These are phyloP conservation scores for Geosmithia morbida DNA, from an alignment of 2,329 filamentous ascomycete genomes.

Conservation along the genomic window DNA sequence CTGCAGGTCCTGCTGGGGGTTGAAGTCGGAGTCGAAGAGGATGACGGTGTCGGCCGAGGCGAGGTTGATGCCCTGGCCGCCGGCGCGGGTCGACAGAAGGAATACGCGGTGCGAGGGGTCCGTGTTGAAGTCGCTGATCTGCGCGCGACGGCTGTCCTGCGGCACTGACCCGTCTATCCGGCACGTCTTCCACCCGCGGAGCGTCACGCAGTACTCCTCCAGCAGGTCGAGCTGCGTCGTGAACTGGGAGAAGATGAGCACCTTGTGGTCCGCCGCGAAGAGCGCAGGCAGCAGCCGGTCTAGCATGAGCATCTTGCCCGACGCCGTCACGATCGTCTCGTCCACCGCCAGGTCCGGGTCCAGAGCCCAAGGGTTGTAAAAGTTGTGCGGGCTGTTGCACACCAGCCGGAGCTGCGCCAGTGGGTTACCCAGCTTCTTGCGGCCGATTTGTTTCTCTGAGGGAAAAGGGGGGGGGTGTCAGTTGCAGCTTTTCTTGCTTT, in stretches of 20 bases:
- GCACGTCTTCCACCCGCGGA: slow-evolving; percentile 68
- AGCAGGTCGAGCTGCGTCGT: slow-evolving; percentile 87
- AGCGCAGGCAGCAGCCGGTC: slow-evolving; percentile 71
- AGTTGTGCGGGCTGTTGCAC: slow-evolving; percentile 91
- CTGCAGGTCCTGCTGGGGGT: slow-evolving; percentile 92
- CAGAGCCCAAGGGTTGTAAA: slow-evolving; percentile 77
- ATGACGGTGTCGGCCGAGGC: slow-evolving; percentile 86
- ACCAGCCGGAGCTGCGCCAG: slow-evolving; percentile 83
- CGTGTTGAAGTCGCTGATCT: slow-evolving; percentile 62
- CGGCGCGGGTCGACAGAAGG: slow-evolving; percentile 76
- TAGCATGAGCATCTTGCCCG: slow-evolving; percentile 90
- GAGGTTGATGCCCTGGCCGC: slow-evolving; percentile 90
- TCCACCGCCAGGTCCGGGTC: slow-evolving; percentile 49
- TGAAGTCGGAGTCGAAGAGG: slow-evolving; percentile 81
- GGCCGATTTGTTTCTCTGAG: slow-evolving; percentile 65
- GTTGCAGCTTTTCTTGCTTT: neutral
- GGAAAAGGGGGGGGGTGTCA: slow-evolving; percentile 5
- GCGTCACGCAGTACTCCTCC: slow-evolving; percentile 64
- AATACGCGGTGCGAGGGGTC: slow-evolving; percentile 59
- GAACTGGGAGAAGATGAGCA: slow-evolving; percentile 94
- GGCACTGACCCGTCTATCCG: slow-evolving; percentile 83
- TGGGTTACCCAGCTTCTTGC: slow-evolving; percentile 87
- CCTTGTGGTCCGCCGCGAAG: slow-evolving; percentile 65
- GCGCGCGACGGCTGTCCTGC: slow-evolving; percentile 53
- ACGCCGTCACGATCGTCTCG: slow-evolving; percentile 70